Evolutionary conservation across 768 basidiomycete genomes (phyloP).

Genomic region (Lactifluus subvellereus): DNA sequence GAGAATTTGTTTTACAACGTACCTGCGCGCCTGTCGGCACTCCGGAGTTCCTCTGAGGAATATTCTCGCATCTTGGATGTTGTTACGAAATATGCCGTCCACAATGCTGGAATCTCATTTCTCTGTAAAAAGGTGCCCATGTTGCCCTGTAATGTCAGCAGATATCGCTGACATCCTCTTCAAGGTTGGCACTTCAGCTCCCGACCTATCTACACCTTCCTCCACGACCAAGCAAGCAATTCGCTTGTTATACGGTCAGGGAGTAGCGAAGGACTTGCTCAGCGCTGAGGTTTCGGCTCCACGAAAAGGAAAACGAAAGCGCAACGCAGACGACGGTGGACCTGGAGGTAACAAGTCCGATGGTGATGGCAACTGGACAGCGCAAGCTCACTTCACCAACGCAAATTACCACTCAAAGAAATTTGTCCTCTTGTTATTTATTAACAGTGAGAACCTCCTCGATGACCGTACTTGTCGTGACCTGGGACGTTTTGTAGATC

Average conservation of each 20-base stretch:
- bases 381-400: slow-evolving; percentile 73
- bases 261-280: slow-evolving; percentile 72
- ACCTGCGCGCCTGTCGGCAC: slow-evolving; percentile 77
- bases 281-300: slow-evolving; percentile 31
- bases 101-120: slow-evolving; percentile 86
- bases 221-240: slow-evolving; percentile 68
- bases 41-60: slow-evolving; percentile 84
- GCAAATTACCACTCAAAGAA: slow-evolving; percentile 89
- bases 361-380: slow-evolving; percentile 48
- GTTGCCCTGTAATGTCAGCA: not conserved
- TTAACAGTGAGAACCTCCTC: slow-evolving; percentile 65
- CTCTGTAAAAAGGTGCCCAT: slow-evolving; percentile 78
- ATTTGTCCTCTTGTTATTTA: slow-evolving; percentile 81
- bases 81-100: slow-evolving; percentile 87
- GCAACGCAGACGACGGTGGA: slow-evolving; percentile 29
- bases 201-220: slow-evolving; percentile 78
- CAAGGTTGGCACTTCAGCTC: slow-evolving; percentile 65
- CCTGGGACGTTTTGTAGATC: slow-evolving; percentile 47
- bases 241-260: slow-evolving; percentile 71
- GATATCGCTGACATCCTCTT: not conserved
- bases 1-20: slow-evolving; percentile 95
- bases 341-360: slow-evolving; percentile 31
- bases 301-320: slow-evolving; percentile 25
- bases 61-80: slow-evolving; percentile 89
- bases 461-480: too few species aligned